These are phyloP conservation scores for Ophiostoma sp. DNA, from an alignment of 2,329 filamentous ascomycete genomes.

Conservation along the genomic window DNA sequence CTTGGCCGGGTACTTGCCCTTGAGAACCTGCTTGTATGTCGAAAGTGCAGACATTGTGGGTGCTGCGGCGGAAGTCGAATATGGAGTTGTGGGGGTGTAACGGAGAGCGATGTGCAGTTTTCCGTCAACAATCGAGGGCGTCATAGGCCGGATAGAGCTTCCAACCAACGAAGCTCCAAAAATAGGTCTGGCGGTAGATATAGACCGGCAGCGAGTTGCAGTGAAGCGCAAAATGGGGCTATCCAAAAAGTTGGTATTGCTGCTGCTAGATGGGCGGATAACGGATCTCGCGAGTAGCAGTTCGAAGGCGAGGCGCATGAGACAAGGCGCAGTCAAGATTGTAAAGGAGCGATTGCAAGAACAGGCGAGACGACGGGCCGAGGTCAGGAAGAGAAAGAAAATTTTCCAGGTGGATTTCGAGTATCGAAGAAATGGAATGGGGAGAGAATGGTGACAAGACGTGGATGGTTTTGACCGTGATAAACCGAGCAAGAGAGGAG, in stretches of 20 bases:
- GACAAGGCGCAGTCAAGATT: background rate
- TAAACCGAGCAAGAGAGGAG: conserved; percentile 3
- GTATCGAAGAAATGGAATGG: background rate
- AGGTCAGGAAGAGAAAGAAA: background rate
- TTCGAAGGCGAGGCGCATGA: conserved; percentile 16
- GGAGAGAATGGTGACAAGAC: background rate
- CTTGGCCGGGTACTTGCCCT: conserved; percentile 75
- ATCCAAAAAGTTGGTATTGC: background rate
- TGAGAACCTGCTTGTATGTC: conserved; percentile 43
- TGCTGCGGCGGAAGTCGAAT: background rate
- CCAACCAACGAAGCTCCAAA: background rate
- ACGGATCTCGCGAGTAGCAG: background rate
- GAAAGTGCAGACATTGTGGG: conserved; percentile 20
- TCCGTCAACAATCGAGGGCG: background rate
- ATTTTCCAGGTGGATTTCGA: background rate
- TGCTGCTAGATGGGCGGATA: background rate
- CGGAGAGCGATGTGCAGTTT: conserved; percentile 8
- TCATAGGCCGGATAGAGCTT: conserved; percentile 5
- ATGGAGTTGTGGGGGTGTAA: background rate
- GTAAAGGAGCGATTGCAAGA: background rate
- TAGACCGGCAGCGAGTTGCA: background rate
- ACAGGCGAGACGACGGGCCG: background rate
- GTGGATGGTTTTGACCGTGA: background rate
- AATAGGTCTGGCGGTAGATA: background rate
- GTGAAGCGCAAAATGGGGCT: background rate